Conservation (phyloP, 2,329 filamentous ascomycete species). For the Xylariaceae sp. region DNA sequence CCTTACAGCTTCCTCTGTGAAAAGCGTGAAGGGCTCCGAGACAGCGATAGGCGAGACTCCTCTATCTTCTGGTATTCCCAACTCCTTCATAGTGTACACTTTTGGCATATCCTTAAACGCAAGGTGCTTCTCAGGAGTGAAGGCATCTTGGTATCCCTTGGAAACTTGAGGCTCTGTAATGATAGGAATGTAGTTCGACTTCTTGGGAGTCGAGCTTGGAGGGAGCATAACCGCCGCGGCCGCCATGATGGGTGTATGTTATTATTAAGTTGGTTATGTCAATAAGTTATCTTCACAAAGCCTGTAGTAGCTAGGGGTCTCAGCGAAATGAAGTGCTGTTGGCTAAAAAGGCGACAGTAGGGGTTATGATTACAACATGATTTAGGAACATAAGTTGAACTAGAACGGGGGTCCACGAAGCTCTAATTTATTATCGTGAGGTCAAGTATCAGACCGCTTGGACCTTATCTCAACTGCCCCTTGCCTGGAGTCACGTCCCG, state of each 20-base stretch:
- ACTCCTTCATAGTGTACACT: slow-evolving; percentile 65
- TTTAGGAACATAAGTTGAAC: neutral
- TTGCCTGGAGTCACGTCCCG: slow-evolving; percentile 18
- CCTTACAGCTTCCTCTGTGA: slow-evolving; percentile 64
- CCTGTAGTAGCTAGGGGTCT: neutral
- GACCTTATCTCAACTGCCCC: slow-evolving; percentile 29
- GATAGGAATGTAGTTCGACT: slow-evolving; percentile 35
- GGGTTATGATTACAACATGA: neutral
- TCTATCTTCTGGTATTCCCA: slow-evolving; percentile 58
- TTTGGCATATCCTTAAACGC: slow-evolving; percentile 56
- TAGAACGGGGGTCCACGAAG: neutral
- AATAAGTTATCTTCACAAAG: neutral
- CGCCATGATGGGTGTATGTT: slow-evolving; percentile 30
- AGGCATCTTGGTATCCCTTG: slow-evolving; percentile 41
- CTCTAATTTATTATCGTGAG: slow-evolving; percentile 30
- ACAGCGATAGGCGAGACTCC: slow-evolving; percentile 69
- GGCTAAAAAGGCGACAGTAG: neutral
- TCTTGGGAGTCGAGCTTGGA: slow-evolving; percentile 10
- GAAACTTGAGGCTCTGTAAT: slow-evolving; percentile 27
- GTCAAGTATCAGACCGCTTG: neutral
- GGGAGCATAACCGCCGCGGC: slow-evolving; percentile 28
- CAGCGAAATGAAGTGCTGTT: neutral
- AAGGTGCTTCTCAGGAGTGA: slow-evolving; percentile 62
- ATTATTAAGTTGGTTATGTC: slow-evolving; percentile 1
- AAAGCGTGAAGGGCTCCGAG: slow-evolving; percentile 69